A percentile compares a stretch with the other conserved stretches of the same genome.
phyloP scores from a whole-genome alignment of 2,329 filamentous ascomycete species.

The Daldinia sp. region DNA sequence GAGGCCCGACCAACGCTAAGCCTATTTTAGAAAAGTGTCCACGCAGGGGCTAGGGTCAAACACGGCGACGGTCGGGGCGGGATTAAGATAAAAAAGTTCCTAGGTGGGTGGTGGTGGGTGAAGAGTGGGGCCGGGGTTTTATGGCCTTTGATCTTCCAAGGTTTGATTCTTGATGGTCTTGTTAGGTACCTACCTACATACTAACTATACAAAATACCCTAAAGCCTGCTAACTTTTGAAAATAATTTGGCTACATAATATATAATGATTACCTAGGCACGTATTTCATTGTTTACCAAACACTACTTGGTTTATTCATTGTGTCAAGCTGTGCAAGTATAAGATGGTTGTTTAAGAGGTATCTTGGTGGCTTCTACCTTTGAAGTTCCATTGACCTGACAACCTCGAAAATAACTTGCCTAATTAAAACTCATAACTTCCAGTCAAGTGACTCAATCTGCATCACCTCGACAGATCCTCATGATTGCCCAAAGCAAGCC shows the following conservation, averaged over 20 bases:
- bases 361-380: too few species aligned
- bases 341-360: not conserved
- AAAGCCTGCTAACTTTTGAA: too few species aligned
- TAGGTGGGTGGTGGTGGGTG: not conserved
- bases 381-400: too few species aligned
- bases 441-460: not conserved
- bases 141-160: not conserved
- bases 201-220: too few species aligned
- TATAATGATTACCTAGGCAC: too few species aligned
- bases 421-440: not conserved
- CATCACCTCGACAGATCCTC: too few species aligned
- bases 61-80: slow-evolving; percentile 24
- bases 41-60: slow-evolving; percentile 33
- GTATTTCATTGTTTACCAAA: not conserved
- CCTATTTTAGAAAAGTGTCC: slow-evolving; percentile 30
- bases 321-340: not conserved
- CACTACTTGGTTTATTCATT: not conserved
- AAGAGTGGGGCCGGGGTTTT: not conserved
- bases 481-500: too few species aligned
- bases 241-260: too few species aligned
- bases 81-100: slow-evolving; percentile 22
- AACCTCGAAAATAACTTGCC: too few species aligned
- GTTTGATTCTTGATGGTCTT: too few species aligned
- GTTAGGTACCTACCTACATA: too few species aligned
- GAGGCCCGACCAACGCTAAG: slow-evolving; percentile 38